Evolutionary conservation across 2,329 filamentous ascomycete species (phyloP), one percentile per base, ranked within the genome.

Genomic region (Xylaria sp.): DNA sequence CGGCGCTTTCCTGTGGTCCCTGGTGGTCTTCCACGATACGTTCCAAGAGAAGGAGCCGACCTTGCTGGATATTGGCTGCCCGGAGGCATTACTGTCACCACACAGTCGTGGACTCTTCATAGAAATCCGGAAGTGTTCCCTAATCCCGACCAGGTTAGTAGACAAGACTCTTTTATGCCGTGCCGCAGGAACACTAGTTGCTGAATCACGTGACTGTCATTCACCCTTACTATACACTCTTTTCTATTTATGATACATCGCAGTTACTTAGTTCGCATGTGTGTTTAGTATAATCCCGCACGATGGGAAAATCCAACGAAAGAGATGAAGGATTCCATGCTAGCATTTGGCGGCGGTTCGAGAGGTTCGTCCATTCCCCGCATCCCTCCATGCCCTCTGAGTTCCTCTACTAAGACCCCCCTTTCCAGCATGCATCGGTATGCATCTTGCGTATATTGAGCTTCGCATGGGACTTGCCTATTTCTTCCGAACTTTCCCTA

Each of bases 361-460:
- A 78, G 85, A 54, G 82, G 84, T 78, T 69, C 65, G 75, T 69
- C 44, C n/a, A n/a, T n/a, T n/a, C 60, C 18, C 13, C 32, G 16
- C n/a, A n/a, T 42, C 27, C 27, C 27, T n/a, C 47, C 21, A 21
- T 23, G 21, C 29, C 5, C 42, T 48, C 21, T 48, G 37, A 23
- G 2, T 47, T 57, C 25, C 9, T n/a, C n/a, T 60, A 29, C 32
- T 60, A 65, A 65, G 10, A n/a, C 9, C 25, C 16, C 21, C 5
- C n/a, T n/a, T 23, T 25, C 13, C 10, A 81, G 78, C 77, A 2
- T 90, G 88, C 68, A 79, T 91, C 18, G 88, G 88, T 1, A 78
- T 87, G 29, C 86, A 89, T 68, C 79, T 90, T 23, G 87, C 88
- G 0, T 79, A 81, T 25, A 87, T 87, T 78, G 87, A 90, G 72